These are phyloP conservation scores for Nothopassalora personata DNA, from an alignment of 2,329 filamentous ascomycete species.

Conservation along the genomic window DNA sequence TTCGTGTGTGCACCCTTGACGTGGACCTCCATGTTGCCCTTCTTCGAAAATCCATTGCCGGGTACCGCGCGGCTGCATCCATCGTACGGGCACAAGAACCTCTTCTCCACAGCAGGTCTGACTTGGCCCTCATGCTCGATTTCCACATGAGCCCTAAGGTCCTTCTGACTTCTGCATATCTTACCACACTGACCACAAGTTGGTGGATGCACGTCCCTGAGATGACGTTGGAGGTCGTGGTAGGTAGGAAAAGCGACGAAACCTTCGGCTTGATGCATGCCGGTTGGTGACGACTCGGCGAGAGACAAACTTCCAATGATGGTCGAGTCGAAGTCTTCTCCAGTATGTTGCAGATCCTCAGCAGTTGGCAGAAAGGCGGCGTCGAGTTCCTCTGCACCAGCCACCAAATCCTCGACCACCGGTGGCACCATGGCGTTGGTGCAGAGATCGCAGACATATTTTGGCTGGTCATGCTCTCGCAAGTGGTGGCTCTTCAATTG, in stretches of 20 bases:
- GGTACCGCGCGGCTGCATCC: constrained; percentile 61
- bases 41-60: constrained; percentile 74
- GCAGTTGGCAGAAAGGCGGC: constrained; percentile 17
- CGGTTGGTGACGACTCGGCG: constrained; percentile 27
- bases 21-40: constrained; percentile 77
- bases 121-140: constrained; percentile 52
- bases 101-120: constrained; percentile 9
- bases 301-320: constrained; percentile 16
- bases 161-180: constrained; percentile 59
- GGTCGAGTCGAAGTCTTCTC: constrained; percentile 11
- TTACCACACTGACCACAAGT: constrained; percentile 70
- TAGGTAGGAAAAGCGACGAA: constrained; percentile 60
- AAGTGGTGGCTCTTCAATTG: constrained; percentile 67
- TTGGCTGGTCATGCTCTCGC: constrained; percentile 61
- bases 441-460: constrained; percentile 74
- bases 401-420: constrained; percentile 2
- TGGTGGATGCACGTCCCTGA: constrained; percentile 64
- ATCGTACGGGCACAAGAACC: constrained; percentile 21
- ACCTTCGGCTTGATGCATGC: constrained; percentile 1
- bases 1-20: constrained; percentile 72
- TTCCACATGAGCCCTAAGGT: constrained; percentile 72
- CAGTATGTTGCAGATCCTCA: constrained; percentile 10
- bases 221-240: constrained; percentile 65
- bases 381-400: constrained; percentile 18
- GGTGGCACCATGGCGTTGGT: constrained; percentile 25